These are phyloP conservation scores for Chlorella variabilis DNA, from an alignment of 163 green algal genomes.

Conservation along the genomic window DNA sequence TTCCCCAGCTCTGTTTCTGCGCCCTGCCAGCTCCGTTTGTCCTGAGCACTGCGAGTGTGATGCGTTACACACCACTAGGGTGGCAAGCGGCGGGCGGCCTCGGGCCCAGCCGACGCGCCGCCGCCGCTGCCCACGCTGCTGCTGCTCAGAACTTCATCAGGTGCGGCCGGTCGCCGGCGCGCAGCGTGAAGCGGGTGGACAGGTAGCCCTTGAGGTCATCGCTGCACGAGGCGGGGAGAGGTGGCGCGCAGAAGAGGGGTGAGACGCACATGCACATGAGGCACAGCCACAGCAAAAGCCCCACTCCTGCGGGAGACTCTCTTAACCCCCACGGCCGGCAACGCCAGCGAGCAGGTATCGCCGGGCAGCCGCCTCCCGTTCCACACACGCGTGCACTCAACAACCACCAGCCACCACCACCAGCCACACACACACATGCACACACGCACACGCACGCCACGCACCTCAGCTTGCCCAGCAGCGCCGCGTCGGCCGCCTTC, in stretches of 20 bases:
- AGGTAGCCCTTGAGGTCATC: constrained; percentile 89
- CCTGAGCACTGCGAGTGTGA: neutral
- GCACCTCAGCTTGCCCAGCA: constrained; percentile 71
- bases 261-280: neutral
- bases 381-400: neutral
- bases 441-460: too few relatives aligned
- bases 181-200: constrained; percentile 88
- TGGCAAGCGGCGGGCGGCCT: neutral
- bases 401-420: neutral
- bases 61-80: neutral
- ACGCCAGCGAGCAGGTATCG: too few relatives aligned
- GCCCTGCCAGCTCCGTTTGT: too few relatives aligned
- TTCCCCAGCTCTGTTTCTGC: neutral
- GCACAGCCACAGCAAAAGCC: too few relatives aligned
- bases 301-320: too few relatives aligned
- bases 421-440: too few relatives aligned
- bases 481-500: constrained; percentile 91
- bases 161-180: constrained; percentile 92
- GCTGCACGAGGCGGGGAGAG: neutral
- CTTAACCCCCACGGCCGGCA: too few relatives aligned
- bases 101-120: neutral
- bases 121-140: neutral
- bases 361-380: too few relatives aligned
- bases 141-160: constrained; percentile 96
- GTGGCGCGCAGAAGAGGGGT: neutral